A percentile compares a stretch with the other conserved stretches of the same genome.
Conservation (phyloP, 495 filamentous ascomycete genomes). For the Penicillium dipodomyicola region DNA sequence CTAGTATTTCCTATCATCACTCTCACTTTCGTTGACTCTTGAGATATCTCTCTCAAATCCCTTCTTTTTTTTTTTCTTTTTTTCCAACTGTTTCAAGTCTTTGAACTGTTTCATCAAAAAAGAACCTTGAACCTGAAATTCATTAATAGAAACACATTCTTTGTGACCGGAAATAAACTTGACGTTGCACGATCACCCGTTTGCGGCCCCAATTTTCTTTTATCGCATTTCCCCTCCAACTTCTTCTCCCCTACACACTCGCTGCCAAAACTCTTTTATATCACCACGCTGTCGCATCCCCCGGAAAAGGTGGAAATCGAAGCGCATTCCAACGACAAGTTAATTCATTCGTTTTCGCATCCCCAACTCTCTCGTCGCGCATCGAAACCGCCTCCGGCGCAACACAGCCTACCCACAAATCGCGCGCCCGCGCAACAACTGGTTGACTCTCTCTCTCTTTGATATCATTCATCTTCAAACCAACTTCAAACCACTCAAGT, state of each 20-base stretch:
- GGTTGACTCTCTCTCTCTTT: slow-evolving; percentile 1
- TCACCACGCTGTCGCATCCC: slow-evolving; percentile 28
- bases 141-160: slow-evolving; percentile 4
- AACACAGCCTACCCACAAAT: slow-evolving; percentile 29
- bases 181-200: slow-evolving; percentile 25
- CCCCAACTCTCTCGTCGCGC: slow-evolving; percentile 22
- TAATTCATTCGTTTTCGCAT: slow-evolving; percentile 22
- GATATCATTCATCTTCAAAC: slow-evolving; percentile 1
- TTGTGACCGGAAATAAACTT: slow-evolving; percentile 11
- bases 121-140: neutral
- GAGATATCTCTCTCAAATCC: slow-evolving; percentile 2
- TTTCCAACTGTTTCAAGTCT: neutral
- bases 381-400: slow-evolving; percentile 40
- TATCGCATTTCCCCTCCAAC: slow-evolving; percentile 26
- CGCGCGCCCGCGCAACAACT: slow-evolving; percentile 13
- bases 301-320: slow-evolving; percentile 28
- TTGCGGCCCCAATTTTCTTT: slow-evolving; percentile 29
- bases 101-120: neutral
- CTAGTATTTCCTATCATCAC: slow-evolving; percentile 3
- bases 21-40: slow-evolving; percentile 13
- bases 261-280: slow-evolving; percentile 15
- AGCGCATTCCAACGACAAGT: slow-evolving; percentile 27
- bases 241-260: slow-evolving; percentile 26
- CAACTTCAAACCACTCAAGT: slow-evolving; percentile 8
- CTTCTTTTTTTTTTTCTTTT: slow-evolving; percentile 2